phyloP scores from a whole-genome alignment of 495 filamentous ascomycete species.

The Clavariopsis aquatica region DNA sequence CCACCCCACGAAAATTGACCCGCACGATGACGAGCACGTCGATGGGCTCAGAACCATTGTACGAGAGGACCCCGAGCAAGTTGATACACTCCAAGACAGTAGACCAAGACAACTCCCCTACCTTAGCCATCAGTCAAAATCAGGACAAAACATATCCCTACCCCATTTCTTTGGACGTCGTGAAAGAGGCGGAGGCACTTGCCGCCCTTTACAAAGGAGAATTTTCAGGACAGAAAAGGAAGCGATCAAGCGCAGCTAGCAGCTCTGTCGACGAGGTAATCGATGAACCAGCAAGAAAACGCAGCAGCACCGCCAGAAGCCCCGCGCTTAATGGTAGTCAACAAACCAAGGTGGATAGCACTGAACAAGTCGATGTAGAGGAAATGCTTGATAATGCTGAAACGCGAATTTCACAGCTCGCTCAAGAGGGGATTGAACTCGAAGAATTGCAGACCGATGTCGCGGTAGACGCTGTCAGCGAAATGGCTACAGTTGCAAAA shows the following conservation, averaged over 20 bases:
- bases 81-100: conserved; percentile 25
- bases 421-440: conserved; percentile 32
- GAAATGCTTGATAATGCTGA: conserved; percentile 25
- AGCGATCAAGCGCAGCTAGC: conserved; percentile 47
- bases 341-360: conserved; percentile 15
- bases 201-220: conserved; percentile 27
- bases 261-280: conserved; percentile 45
- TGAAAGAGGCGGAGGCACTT: conserved; percentile 33
- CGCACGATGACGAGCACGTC: conserved; percentile 29
- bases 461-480: conserved; percentile 32
- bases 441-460: conserved; percentile 27
- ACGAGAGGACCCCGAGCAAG: conserved; percentile 46
- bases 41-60: conserved; percentile 31
- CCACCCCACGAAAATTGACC: conserved; percentile 73
- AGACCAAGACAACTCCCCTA: conserved; percentile 30
- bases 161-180: conserved; percentile 5
- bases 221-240: conserved; percentile 46
- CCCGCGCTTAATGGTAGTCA: conserved; percentile 24
- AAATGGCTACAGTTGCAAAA: conserved; percentile 29
- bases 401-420: conserved; percentile 20
- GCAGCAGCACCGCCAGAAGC: conserved; percentile 53
- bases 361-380: conserved; percentile 27
- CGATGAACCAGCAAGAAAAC: conserved; percentile 59
- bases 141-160: neutral
- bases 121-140: conserved; percentile 12